Percentiles rank a stretch among this genome's conserved stretches.
phyloP scores from a whole-genome alignment of 805 yeast genomes.

The Yamadazyma endophytica region DNA sequence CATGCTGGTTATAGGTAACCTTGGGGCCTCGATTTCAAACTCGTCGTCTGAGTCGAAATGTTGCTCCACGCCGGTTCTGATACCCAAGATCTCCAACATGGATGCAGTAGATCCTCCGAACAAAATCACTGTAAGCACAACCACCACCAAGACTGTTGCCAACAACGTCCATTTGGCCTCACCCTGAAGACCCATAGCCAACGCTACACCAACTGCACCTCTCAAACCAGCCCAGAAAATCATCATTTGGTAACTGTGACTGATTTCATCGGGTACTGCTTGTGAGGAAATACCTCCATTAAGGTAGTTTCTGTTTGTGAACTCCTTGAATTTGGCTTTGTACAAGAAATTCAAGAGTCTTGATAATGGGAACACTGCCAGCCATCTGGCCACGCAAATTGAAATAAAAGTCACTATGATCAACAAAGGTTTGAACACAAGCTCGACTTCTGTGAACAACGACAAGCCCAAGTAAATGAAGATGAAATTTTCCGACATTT shows the following conservation, averaged over 20 bases:
- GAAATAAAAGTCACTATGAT: constrained; percentile 87
- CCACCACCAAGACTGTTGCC: constrained; percentile 96
- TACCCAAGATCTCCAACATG: constrained; percentile 92
- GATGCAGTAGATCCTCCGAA: constrained; percentile 99
- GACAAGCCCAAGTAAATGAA: constrained; percentile 93
- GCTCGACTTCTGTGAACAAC: constrained; percentile 90
- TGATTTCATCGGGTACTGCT: constrained; percentile 77
- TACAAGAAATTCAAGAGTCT: constrained; percentile 76
- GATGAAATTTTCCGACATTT: constrained; percentile 92
- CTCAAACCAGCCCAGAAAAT: constrained; percentile 98
- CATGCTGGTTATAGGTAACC: constrained; percentile 25
- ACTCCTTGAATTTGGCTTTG: constrained; percentile 50
- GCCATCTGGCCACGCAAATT: constrained; percentile 94
- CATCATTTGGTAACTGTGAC: constrained; percentile 96
- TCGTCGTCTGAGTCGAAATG: constrained; percentile 80
- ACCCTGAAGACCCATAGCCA: constrained; percentile 96
- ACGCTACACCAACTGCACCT: constrained; percentile 99
- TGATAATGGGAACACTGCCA: constrained; percentile 93
- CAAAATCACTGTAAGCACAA: constrained; percentile 89
- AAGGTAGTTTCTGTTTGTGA: constrained; percentile 20
- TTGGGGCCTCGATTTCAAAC: constrained; percentile 82
- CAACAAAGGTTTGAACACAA: constrained; percentile 88
- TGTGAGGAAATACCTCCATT: constrained; percentile 39
- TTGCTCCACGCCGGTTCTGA: constrained; percentile 85
- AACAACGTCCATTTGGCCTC: constrained; percentile 82